A percentile compares a stretch with the other conserved stretches of the same genome.
phyloP scores from a whole-genome alignment of 202 grass and related monocot species.

The Alloteropsis angusta region DNA sequence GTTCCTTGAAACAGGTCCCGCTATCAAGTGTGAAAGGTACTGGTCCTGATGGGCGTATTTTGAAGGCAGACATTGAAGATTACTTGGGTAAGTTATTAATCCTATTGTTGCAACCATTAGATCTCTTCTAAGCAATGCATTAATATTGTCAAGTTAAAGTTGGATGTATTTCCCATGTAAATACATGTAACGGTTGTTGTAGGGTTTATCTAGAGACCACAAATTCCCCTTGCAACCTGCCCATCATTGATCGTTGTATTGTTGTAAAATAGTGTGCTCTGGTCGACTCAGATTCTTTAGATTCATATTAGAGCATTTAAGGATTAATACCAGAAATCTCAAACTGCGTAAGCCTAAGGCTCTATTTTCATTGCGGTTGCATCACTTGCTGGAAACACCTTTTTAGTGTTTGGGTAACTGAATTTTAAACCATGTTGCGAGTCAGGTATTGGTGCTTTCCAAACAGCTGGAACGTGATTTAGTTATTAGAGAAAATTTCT shows the following conservation, averaged over 20 bases:
- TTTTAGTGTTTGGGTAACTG: neutral
- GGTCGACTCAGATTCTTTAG: neutral
- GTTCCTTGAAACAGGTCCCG: constrained; percentile 47
- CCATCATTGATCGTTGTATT: neutral
- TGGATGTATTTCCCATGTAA: neutral
- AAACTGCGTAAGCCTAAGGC: no score
- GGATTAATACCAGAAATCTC: no score
- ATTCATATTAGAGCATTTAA: neutral
- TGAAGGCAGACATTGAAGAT: constrained; percentile 93
- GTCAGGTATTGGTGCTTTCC: neutral
- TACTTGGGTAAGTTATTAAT: constrained; percentile 57
- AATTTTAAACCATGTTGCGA: neutral
- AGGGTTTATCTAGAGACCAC: neutral
- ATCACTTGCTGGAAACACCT: neutral
- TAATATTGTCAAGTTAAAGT: neutral
- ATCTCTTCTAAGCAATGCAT: neutral
- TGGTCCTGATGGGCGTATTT: constrained; percentile 84
- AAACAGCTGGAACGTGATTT: neutral
- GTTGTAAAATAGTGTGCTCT: neutral
- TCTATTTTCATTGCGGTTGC: neutral
- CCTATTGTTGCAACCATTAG: constrained; percentile 7
- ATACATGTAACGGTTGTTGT: neutral
- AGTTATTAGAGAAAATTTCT: neutral
- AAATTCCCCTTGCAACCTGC: neutral
- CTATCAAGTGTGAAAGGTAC: constrained; percentile 84